Evolutionary conservation across 1,284 basidiomycete species (phyloP).

Genomic region (Cutaneotrichosporon sp.): DNA sequence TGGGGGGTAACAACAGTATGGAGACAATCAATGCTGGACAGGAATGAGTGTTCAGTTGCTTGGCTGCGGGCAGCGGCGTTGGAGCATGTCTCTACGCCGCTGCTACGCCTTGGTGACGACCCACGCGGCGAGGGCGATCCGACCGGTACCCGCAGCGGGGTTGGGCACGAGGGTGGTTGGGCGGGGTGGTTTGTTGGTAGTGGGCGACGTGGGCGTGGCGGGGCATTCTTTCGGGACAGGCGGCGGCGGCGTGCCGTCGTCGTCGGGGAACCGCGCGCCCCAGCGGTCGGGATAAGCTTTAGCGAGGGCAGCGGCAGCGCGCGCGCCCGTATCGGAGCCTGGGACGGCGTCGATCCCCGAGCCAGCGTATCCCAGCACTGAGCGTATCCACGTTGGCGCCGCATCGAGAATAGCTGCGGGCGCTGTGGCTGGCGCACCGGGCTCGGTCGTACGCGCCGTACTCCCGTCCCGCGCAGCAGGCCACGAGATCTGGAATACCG

Average conservation of each 20-base stretch:
- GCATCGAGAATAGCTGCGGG: slow-evolving; percentile 30
- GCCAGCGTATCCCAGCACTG: slow-evolving; percentile 33
- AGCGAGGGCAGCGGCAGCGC: background rate
- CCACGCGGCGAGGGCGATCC: slow-evolving; percentile 12
- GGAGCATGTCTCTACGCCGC: background rate
- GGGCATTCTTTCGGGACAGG: slow-evolving; percentile 1
- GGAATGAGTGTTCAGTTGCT: too few species aligned
- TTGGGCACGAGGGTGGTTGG: slow-evolving; percentile 48
- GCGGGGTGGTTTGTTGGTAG: slow-evolving; percentile 19
- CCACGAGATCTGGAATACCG: slow-evolving; percentile 8
- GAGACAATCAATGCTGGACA: too few species aligned
- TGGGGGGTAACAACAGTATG: too few species aligned
- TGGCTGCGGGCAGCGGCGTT: too few species aligned
- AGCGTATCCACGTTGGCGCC: slow-evolving; percentile 27
- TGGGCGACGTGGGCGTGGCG: slow-evolving; percentile 60
- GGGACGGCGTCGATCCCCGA: slow-evolving; percentile 16
- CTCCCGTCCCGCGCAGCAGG: background rate
- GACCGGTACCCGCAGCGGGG: background rate
- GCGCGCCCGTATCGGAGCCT: slow-evolving; percentile 3
- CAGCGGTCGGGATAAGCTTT: slow-evolving; percentile 2
- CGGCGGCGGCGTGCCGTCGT: background rate
- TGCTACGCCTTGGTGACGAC: slow-evolving; percentile 6
- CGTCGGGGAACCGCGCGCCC: slow-evolving; percentile 1
- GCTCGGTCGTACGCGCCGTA: background rate
- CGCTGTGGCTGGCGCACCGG: background rate